Base-by-base conservation (phyloP, 31 red algal genomes). In the Asparagopsis taxiformis region DNA sequence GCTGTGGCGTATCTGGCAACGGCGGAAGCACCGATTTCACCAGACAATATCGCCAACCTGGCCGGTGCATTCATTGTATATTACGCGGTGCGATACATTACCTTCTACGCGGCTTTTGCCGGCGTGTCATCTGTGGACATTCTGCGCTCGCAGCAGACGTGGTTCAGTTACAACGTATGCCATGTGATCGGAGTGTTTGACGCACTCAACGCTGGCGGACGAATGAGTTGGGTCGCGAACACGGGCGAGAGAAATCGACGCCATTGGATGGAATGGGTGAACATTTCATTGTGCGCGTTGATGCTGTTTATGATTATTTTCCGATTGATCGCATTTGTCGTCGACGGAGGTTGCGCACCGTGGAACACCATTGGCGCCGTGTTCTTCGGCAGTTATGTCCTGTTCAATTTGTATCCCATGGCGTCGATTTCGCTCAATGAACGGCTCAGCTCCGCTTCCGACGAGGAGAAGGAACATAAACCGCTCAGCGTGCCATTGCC, bases 261-360 rank as follows among this genome's bases (percentile, higher is more conserved):
- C 30, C 58, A 75, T 29, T 82, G 87, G 77, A 82, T 91, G 77
- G 87, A 91, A 77, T 91, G 87, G 87, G 65, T 91, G 36, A 91
- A 91, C 63, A 91, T 91, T 38, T 32, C 62, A 0, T 21, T 82
- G 19, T 70, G 70, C 35, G 28, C 46, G 0, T 5, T 82, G 13
- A 72, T 91, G 60, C 24, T 44, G 25, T 53, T 70, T 31, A 76
- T 74, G 70, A 82, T 91, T 13, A 38, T 77, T 3, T 83, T 70
- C 46, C 58, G 87, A 20, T 21, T 91, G 20, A 51, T 83, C 33
- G 68, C 70, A 1, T 91, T 91, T 52, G 23, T 91, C 11, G 49
- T 62, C 35, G 58, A 81, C 25, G 87, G 78, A n/a, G 87, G 77
- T 31, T 91, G 87, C 55, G 56, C 51, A 51, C 87, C 87, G 5